A percentile compares a stretch with the other conserved stretches of the same genome.
Evolutionary conservation across 768 basidiomycete species (phyloP).

Genomic region (Phylloporus sp.): DNA sequence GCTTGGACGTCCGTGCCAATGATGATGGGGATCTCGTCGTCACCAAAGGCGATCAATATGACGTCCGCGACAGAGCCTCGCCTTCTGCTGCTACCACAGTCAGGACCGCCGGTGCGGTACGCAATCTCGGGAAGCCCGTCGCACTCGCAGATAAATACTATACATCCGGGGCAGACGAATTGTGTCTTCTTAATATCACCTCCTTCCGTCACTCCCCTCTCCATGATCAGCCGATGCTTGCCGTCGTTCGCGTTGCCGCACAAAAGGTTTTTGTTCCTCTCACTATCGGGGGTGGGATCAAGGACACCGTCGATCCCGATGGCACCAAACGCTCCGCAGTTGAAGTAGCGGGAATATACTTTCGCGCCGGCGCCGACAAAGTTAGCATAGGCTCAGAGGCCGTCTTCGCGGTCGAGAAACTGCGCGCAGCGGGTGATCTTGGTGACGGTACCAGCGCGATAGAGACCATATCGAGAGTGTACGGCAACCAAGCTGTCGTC

Average conservation of each 20-base stretch:
- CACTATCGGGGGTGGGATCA: slow-evolving; percentile 97
- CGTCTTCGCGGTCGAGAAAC: slow-evolving; percentile 85
- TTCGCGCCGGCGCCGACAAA: slow-evolving; percentile 97
- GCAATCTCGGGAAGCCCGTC: slow-evolving; percentile 97
- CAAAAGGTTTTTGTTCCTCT: slow-evolving; percentile 93
- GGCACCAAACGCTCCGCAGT: slow-evolving; percentile 81
- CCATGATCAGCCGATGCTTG: slow-evolving; percentile 96
- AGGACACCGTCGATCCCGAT: slow-evolving; percentile 92
- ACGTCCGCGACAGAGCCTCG: slow-evolving; percentile 77
- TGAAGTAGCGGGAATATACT: slow-evolving; percentile 94
- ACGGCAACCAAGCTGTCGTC: slow-evolving; percentile 96
- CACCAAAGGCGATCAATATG: slow-evolving; percentile 99
- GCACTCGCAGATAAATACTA: slow-evolving; percentile 86
- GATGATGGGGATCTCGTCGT: slow-evolving; percentile 96
- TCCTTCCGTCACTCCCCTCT: slow-evolving; percentile 97
- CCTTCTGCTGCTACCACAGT: slow-evolving; percentile 29
- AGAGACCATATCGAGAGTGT: slow-evolving; percentile 83
- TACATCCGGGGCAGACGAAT: slow-evolving; percentile 85
- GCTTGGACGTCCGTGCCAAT: slow-evolving; percentile 96
- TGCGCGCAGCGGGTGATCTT: slow-evolving; percentile 46
- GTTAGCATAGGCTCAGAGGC: slow-evolving; percentile 97
- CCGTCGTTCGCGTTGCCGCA: slow-evolving; percentile 86
- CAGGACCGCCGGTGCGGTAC: slow-evolving; percentile 67
- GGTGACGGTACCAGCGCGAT: slow-evolving; percentile 80
- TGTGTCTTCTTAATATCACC: slow-evolving; percentile 98